Conservation (phyloP, 768 basidiomycete genomes). For the Lyophyllum shimeji region DNA sequence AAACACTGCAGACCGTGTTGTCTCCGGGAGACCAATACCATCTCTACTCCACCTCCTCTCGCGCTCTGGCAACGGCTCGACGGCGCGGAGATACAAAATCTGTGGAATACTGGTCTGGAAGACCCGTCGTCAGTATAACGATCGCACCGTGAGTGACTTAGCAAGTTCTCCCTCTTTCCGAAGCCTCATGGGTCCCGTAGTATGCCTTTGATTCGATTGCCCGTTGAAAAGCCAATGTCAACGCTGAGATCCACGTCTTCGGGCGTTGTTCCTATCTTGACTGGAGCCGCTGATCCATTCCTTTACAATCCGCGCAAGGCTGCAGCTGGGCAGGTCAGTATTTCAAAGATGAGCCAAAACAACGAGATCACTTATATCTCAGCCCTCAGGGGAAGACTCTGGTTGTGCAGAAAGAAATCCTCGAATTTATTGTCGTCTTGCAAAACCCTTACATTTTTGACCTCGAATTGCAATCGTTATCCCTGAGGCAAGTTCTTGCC, state of each 20-base stretch:
- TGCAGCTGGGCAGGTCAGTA: slow-evolving; percentile 53
- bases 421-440: slow-evolving; percentile 84
- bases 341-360: not conserved
- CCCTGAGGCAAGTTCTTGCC: slow-evolving; percentile 60
- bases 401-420: slow-evolving; percentile 78
- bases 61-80: slow-evolving; percentile 72
- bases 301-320: slow-evolving; percentile 86
- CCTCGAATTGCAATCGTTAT: slow-evolving; percentile 79
- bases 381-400: slow-evolving; percentile 50
- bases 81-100: slow-evolving; percentile 72
- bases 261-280: slow-evolving; percentile 47
- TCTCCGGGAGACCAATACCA: slow-evolving; percentile 78
- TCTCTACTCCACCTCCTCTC: slow-evolving; percentile 66
- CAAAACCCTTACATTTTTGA: slow-evolving; percentile 93
- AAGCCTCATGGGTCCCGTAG: slow-evolving; percentile 36
- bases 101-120: slow-evolving; percentile 87
- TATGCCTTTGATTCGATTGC: slow-evolving; percentile 65
- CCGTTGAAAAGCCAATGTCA: slow-evolving; percentile 70
- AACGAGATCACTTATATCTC: slow-evolving; percentile 1
- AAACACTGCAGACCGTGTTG: slow-evolving; percentile 67
- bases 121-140: slow-evolving; percentile 76
- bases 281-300: slow-evolving; percentile 75
- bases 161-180: slow-evolving; percentile 1
- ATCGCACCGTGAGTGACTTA: slow-evolving; percentile 62
- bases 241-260: slow-evolving; percentile 42